Conservation (phyloP, 371 early-diverging fungal genomes). For the Zancudomyces culisetae region DNA sequence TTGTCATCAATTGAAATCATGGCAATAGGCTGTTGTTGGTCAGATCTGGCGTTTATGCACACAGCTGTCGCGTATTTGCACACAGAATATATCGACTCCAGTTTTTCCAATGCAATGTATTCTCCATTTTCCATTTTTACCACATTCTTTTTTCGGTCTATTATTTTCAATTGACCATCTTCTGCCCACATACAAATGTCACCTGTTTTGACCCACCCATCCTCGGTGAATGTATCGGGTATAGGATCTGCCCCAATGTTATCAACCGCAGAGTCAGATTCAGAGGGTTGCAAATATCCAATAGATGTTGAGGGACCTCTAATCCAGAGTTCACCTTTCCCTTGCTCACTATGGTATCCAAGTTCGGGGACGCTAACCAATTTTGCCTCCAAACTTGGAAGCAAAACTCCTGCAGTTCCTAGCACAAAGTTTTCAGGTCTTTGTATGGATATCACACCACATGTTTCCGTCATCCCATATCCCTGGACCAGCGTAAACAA, state of each 20-base stretch:
- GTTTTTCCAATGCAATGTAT: slow-evolving; percentile 90
- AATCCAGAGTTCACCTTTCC: slow-evolving; percentile 73
- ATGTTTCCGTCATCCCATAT: slow-evolving; percentile 53
- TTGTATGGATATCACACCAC: slow-evolving; percentile 41
- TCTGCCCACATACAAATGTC: slow-evolving; percentile 72
- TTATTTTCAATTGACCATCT: slow-evolving; percentile 50
- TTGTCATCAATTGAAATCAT: slow-evolving; percentile 18
- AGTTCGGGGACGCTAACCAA: slow-evolving; percentile 73
- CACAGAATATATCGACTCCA: slow-evolving; percentile 83
- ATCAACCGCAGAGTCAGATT: slow-evolving; percentile 28
- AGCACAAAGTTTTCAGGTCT: slow-evolving; percentile 35
- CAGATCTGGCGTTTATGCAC: slow-evolving; percentile 62
- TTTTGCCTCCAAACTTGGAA: slow-evolving; percentile 68
- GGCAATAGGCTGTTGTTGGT: slow-evolving; percentile 20
- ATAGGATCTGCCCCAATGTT: slow-evolving; percentile 25
- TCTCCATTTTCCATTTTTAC: slow-evolving; percentile 87
- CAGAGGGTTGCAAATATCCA: slow-evolving; percentile 48
- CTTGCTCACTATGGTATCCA: slow-evolving; percentile 44
- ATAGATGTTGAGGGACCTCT: slow-evolving; percentile 55
- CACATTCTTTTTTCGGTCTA: slow-evolving; percentile 72
- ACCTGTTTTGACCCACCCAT: slow-evolving; percentile 88
- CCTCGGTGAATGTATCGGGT: slow-evolving; percentile 45
- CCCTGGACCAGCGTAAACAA: slow-evolving; percentile 77
- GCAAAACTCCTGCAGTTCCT: slow-evolving; percentile 63
- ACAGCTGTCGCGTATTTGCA: slow-evolving; percentile 56